These are phyloP conservation scores for Colletotrichum chrysophilum DNA, from an alignment of 2,329 filamentous ascomycete species.

Conservation along the genomic window DNA sequence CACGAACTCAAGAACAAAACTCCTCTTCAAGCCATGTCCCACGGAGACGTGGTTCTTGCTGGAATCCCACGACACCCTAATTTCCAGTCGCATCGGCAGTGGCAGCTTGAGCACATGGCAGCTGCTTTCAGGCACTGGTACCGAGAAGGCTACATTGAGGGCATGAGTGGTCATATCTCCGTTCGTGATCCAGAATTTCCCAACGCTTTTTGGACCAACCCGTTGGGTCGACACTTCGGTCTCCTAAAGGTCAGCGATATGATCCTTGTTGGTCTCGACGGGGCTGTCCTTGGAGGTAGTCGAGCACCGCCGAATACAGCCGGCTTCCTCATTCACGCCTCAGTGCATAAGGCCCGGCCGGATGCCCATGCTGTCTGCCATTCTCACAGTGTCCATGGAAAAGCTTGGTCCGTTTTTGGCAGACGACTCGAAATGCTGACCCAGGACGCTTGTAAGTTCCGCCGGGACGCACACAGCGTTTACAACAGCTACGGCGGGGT, in stretches of 20 bases:
- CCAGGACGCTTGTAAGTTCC: constrained; percentile 68
- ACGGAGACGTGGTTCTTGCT: constrained; percentile 32
- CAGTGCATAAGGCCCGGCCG: constrained; percentile 67
- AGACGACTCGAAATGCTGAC: constrained; percentile 70
- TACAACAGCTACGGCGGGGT: constrained; percentile 61
- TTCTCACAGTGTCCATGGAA: constrained; percentile 67
- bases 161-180: constrained; percentile 71
- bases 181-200: constrained; percentile 67
- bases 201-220: constrained; percentile 71
- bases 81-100: constrained; percentile 47
- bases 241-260: constrained; percentile 70
- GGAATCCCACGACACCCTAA: constrained; percentile 38
- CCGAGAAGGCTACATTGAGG: constrained; percentile 69
- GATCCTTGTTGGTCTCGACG: constrained; percentile 66
- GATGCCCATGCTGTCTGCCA: constrained; percentile 73
- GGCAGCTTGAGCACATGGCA: constrained; percentile 65
- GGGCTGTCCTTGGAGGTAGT: constrained; percentile 69
- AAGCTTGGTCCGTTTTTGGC: constrained; percentile 71
- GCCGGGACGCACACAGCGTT: constrained; percentile 65
- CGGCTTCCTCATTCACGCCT: constrained; percentile 73
- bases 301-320: constrained; percentile 67
- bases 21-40: constrained; percentile 39
- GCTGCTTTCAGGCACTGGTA: constrained; percentile 72
- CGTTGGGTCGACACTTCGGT: constrained; percentile 70
- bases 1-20: constrained; percentile 27